phyloP scores from a whole-genome alignment of 495 filamentous ascomycete genomes.

The Terfezia boudieri region DNA sequence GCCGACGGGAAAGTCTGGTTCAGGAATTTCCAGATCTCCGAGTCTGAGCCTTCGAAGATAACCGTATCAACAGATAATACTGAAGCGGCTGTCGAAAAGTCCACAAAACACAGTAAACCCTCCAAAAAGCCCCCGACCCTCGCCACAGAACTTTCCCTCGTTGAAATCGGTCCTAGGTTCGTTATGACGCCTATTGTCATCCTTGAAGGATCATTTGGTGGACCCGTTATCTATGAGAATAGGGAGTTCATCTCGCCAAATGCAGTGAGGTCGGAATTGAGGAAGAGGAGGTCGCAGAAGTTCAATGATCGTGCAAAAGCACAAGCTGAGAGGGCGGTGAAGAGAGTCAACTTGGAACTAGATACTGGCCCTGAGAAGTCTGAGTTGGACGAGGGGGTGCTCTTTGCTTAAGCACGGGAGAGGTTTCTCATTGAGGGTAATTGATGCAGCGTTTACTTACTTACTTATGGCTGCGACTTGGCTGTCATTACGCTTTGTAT shows the following conservation, averaged over 20 bases:
- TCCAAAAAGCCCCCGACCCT: slow-evolving; percentile 9
- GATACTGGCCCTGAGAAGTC: slow-evolving; percentile 41
- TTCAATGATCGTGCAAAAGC: slow-evolving; percentile 54
- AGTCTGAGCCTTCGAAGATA: slow-evolving; percentile 40
- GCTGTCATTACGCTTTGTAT: too few species aligned
- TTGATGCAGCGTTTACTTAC: too few species aligned
- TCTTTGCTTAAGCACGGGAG: slow-evolving; percentile 41
- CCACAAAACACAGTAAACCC: slow-evolving; percentile 1
- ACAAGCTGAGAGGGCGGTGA: slow-evolving; percentile 44
- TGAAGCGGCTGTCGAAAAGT: too few species aligned
- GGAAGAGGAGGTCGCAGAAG: slow-evolving; percentile 47
- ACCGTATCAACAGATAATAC: background rate
- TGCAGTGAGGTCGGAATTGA: slow-evolving; percentile 63
- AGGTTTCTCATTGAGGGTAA: too few species aligned
- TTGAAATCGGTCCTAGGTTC: slow-evolving; percentile 89
- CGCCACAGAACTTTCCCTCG: slow-evolving; percentile 54
- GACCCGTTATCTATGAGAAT: slow-evolving; percentile 95
- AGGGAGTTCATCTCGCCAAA: slow-evolving; percentile 95
- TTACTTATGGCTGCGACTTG: too few species aligned
- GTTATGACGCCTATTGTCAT: slow-evolving; percentile 93
- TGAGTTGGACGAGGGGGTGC: slow-evolving; percentile 53
- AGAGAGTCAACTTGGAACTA: slow-evolving; percentile 54
- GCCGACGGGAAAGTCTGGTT: slow-evolving; percentile 96
- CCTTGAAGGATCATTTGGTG: slow-evolving; percentile 83
- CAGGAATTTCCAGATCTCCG: slow-evolving; percentile 76